Base-by-base conservation (phyloP, 805 yeast species). In the Ogataea degrootiae region DNA sequence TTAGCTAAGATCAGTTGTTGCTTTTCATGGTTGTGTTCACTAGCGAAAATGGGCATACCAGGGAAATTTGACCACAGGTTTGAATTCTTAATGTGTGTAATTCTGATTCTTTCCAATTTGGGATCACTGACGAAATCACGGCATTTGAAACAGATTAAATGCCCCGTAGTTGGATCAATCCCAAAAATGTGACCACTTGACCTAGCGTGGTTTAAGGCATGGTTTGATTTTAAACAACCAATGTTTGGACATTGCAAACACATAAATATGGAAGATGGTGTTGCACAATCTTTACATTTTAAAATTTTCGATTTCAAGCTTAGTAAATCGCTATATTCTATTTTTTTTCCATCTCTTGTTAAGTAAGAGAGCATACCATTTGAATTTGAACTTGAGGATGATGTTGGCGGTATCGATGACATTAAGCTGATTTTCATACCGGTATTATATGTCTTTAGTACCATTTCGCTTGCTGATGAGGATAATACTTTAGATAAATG, bases 91-190 rank as follows among this genome's bases (percentile, higher is more conserved):
- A 69, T 52, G 23, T 60, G 60, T 15, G 54, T 48, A 17, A 66
- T 54, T 44, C 90, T 67, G 31, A 76, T 71, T n/a, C 62, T 61
- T 50, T 85, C 87, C 36, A 86, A 65, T 41, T 68, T 68, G 3
- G 77, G 73, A 56, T 85, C 85, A 50, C 83, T 77, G 23, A 87
- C 79, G 58, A 83, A 85, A 56, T 83, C 83, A 15, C 78, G 76
- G 66, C 98, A 92, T 62, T 75, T 79, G 65, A 86, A 85, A 64
- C 98, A 92, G 59, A 79, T 84, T 39, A 91, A 65, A 41, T 83
- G 73, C 1, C 91, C 91, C 43, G 80, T 75, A 17, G 71, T 69
- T 3, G 89, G 72, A 63, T 85, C 90, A 36, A 88, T 83, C 11
- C 68, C 88, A 62, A 82, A 74, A 2, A 72, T 62, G 65, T 82